Evolutionary conservation across 2,329 filamentous ascomycete genomes (phyloP), one percentile per base, ranked within the genome.

Genomic region (Fusarium sterilihyphosum): DNA sequence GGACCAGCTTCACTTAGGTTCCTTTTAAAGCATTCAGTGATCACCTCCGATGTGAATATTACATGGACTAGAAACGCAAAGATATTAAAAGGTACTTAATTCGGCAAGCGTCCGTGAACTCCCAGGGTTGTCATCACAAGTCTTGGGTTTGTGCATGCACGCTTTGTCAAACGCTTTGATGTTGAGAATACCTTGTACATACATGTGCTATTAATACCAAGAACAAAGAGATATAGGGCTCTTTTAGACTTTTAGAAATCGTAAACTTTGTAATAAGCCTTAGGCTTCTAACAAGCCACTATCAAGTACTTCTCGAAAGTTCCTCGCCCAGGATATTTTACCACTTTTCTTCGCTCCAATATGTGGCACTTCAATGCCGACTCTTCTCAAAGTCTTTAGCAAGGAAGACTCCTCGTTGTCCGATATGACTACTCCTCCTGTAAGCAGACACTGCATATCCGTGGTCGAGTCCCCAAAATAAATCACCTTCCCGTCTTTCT

Each of bases 381-480:
- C 61, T 18, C 85, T 81, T 6, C 70, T 67, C 35, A 88, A 72
- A 8, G 83, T 81, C 53, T 71, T 74, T 54, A 86, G 65, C 41
- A 88, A 75, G 29, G 75, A 71, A n/a, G 75, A 80, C 10, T 67
- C 73, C 66, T 81, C 81, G 22, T 80, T 75, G 43, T 84, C 77
- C 3, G 85, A 82, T 44, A 91, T 82, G 47, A 87, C 84, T 29
- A 90, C 80, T 8, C 88, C 89, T 11, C 81, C 80, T 29, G 79
- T 77, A 8, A 89, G 73, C 43, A 91, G 79, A 67, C 88, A 90
- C 76, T 86, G 85, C 64, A 90, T 79, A 77, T 91, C 89, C 4
- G 88, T 90, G 5, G 84, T 84, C 35, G 88, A 89, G 77, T 91
- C 89, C 13, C 89, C 89, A 77, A 90, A 85, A 80, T 90, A 91